A percentile compares a stretch with the other conserved stretches of the same genome.
phyloP scores from a whole-genome alignment of 2,329 filamentous ascomycete species.

The Harringtonia lauricola region DNA sequence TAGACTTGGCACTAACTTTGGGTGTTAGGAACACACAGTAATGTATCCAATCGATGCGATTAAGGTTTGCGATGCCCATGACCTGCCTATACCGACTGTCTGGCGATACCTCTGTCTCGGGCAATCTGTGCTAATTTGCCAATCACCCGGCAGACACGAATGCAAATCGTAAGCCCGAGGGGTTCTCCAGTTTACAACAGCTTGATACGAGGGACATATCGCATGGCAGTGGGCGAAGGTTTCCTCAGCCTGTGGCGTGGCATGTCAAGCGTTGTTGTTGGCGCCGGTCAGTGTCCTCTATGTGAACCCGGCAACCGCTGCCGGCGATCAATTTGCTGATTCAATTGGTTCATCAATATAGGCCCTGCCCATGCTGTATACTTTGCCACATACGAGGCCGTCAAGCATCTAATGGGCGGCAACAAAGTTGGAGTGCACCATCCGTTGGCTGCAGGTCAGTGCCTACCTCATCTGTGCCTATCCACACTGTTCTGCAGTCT shows the following conservation, averaged over 20 bases:
- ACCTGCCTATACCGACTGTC: not conserved
- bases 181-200: conserved; percentile 69
- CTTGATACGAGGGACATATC: conserved; percentile 83
- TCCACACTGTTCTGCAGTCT: not conserved
- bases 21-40: conserved; percentile 77
- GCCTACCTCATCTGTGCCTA: not conserved
- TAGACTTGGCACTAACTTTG: not conserved
- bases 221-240: conserved; percentile 84
- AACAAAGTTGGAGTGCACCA: conserved; percentile 83
- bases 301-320: not conserved
- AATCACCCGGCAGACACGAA: conserved; percentile 62
- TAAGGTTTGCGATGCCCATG: conserved; percentile 53
- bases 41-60: conserved; percentile 99
- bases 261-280: conserved; percentile 90
- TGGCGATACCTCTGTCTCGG: not conserved
- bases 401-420: conserved; percentile 92
- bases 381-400: conserved; percentile 94
- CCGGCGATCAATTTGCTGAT: conserved; percentile 6
- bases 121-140: not conserved
- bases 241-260: conserved; percentile 90
- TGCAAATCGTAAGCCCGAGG: conserved; percentile 88
- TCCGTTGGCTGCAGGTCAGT: conserved; percentile 78
- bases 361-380: conserved; percentile 96
- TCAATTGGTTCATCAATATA: conserved; percentile 22
- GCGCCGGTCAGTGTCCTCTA: conserved; percentile 59